Evolutionary conservation across 441 rosid species (phyloP).

Genomic region (Oxalis stricta): DNA sequence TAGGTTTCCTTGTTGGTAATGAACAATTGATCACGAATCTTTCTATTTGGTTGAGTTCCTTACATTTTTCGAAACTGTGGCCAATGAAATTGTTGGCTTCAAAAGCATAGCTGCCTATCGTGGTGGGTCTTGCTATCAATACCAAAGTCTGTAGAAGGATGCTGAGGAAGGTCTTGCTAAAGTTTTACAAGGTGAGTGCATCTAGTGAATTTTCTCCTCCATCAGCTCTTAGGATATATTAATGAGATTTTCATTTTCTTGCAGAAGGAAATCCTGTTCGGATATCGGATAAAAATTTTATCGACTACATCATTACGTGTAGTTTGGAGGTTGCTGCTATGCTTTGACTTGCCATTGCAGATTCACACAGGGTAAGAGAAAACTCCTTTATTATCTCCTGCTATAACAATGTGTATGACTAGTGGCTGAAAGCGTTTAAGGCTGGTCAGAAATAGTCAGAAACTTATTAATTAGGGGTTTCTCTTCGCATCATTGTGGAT

Average conservation of each 20-base stretch:
- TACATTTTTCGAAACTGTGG: slow-evolving; percentile 36
- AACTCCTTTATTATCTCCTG: slow-evolving; percentile 5
- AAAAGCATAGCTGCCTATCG: slow-evolving; percentile 94
- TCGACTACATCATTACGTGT: slow-evolving; percentile 53
- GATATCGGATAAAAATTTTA: slow-evolving; percentile 53
- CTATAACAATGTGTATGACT: background rate
- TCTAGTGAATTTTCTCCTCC: slow-evolving; percentile 6
- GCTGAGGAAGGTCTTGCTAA: slow-evolving; percentile 68
- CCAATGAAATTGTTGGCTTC: slow-evolving; percentile 48
- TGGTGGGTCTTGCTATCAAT: slow-evolving; percentile 70
- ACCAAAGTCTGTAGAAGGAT: slow-evolving; percentile 38
- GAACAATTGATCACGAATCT: background rate
- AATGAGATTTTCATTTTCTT: slow-evolving; percentile 13
- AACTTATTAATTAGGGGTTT: too few relatives aligned
- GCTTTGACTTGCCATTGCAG: slow-evolving; percentile 70
- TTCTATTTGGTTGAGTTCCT: slow-evolving; percentile 27
- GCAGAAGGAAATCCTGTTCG: slow-evolving; percentile 70
- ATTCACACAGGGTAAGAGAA: slow-evolving; percentile 85
- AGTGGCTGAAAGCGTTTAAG: slow-evolving; percentile 1
- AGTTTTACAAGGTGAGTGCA: slow-evolving; percentile 42
- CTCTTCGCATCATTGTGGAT: too few relatives aligned
- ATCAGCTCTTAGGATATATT: slow-evolving; percentile 7
- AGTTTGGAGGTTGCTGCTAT: slow-evolving; percentile 55
- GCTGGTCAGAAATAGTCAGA: background rate
- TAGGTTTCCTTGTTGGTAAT: background rate